Evolutionary conservation across 495 filamentous ascomycete species (phyloP).

Genomic region (Annulohypoxylon maeteangense): DNA sequence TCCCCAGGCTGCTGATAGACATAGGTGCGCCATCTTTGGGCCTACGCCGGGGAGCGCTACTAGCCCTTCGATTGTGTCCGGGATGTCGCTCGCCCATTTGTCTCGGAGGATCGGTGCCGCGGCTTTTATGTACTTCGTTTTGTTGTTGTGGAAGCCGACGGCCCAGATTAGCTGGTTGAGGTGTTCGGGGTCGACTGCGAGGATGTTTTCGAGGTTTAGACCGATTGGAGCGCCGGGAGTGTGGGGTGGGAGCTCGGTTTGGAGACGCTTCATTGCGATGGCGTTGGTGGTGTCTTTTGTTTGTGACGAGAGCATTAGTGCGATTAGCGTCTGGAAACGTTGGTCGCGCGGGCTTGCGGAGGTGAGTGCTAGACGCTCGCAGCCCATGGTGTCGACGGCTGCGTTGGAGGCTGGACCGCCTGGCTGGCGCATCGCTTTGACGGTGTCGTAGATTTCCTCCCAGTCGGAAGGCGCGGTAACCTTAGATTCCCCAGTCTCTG

Average conservation of each 20-base stretch:
- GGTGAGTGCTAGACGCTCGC: conserved; percentile 75
- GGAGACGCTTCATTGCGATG: conserved; percentile 80
- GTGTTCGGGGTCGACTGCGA: conserved; percentile 72
- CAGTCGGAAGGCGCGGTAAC: conserved; percentile 80
- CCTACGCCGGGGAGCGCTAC: conserved; percentile 89
- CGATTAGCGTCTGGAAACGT: conserved; percentile 90
- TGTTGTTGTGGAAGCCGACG: conserved; percentile 96
- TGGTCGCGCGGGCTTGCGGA: conserved; percentile 68
- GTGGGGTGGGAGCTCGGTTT: conserved; percentile 73
- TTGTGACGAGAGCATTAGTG: conserved; percentile 95
- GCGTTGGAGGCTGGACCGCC: conserved; percentile 72
- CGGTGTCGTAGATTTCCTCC: conserved; percentile 82
- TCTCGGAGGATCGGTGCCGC: conserved; percentile 79
- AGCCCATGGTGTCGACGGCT: conserved; percentile 98
- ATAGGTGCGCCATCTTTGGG: conserved; percentile 97
- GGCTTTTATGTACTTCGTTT: conserved; percentile 87
- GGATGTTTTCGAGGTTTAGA: conserved; percentile 81
- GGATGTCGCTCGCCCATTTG: conserved; percentile 79
- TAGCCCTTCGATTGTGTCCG: conserved; percentile 79
- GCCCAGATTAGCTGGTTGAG: conserved; percentile 84
- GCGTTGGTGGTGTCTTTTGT: conserved; percentile 97
- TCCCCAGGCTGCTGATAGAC: conserved; percentile 75
- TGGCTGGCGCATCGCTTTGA: conserved; percentile 79
- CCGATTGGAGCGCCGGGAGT: conserved; percentile 51
- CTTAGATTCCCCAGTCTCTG: conserved; percentile 62